Evolutionary conservation across 768 basidiomycete species (phyloP).

Genomic region (Lepiota brunneoincarnata): DNA sequence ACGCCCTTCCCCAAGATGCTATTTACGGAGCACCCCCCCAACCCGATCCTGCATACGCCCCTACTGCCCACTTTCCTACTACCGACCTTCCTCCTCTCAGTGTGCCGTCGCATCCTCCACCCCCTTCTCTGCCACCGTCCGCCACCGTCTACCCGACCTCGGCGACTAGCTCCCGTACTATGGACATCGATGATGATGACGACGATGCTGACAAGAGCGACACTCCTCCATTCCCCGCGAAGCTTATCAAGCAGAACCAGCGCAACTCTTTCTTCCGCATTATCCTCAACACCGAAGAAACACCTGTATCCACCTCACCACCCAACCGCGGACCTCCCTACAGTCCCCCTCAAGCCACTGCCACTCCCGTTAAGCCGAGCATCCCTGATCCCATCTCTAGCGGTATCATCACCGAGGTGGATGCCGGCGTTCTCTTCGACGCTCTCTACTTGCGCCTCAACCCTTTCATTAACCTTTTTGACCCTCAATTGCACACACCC

Average conservation of each 20-base stretch:
- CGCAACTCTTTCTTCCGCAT: slow-evolving; percentile 81
- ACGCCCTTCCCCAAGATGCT: slow-evolving; percentile 23
- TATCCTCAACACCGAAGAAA: slow-evolving; percentile 72
- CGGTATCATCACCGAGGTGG: slow-evolving; percentile 66
- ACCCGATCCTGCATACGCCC: slow-evolving; percentile 25
- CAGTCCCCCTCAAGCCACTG: slow-evolving; percentile 36
- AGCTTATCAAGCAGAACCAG: slow-evolving; percentile 71
- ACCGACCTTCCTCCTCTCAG: slow-evolving; percentile 29
- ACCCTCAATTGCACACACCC: slow-evolving; percentile 81
- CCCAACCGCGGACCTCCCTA: slow-evolving; percentile 35
- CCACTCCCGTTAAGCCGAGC: slow-evolving; percentile 34
- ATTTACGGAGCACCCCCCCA: slow-evolving; percentile 26
- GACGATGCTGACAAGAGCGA: slow-evolving; percentile 61
- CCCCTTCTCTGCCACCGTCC: slow-evolving; percentile 27
- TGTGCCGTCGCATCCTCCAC: slow-evolving; percentile 32
- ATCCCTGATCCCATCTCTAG: slow-evolving; percentile 68
- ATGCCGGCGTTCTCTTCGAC: slow-evolving; percentile 74
- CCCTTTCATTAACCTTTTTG: slow-evolving; percentile 87
- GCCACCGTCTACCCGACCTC: slow-evolving; percentile 34
- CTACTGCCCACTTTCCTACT: slow-evolving; percentile 15
- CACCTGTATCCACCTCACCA: slow-evolving; percentile 30
- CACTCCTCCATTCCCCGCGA: slow-evolving; percentile 68
- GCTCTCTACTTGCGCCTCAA: slow-evolving; percentile 80
- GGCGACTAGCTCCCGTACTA: slow-evolving; percentile 34
- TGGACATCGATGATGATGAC: slow-evolving; percentile 63